Base-by-base conservation (phyloP, 352 stramenopile genomes). In the Phytophthora capsici region DNA sequence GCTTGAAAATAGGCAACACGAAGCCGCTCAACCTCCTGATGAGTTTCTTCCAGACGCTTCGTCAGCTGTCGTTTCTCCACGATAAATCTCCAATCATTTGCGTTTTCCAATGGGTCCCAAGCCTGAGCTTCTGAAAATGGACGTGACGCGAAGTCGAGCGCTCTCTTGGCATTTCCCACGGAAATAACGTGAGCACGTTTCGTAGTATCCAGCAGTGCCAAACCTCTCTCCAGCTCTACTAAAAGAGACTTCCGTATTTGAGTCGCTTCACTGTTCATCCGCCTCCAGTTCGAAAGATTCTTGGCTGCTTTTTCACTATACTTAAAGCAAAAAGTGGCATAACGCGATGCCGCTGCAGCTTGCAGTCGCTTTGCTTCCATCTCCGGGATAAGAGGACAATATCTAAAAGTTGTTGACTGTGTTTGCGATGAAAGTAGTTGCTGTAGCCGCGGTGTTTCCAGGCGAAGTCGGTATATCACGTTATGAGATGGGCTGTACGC, bases 71-170 rank as follows among this genome's bases (percentile, higher is more conserved):
- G 79, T 56, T 93, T 94, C 9, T 80, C 57, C 9, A 93, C 81
- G 9, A 94, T 67, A 4, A 82, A 69, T 20, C 55, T 75, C 81
- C 86, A 90, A 57, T 94, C 80, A 48, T 92, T 94, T 4, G 86
- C 84, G 52, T 94, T 94, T 58, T 94, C 86, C 2, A 94, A 62
- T 1, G 78, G 73, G 61, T 94, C 86, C 86, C 86, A 94, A 4
- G 84, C 80, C 51, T 93, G 84, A 5, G 82, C 72, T 56, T 90
- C 66, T 17, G 77, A 72, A 48, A 93, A 91, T 1, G 65, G 63
- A 0, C 77, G 72, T 12, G 76, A 87, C 1, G 71, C 45, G 22
- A 90, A 92, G 26, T 87, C 78, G 4, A 92, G 61, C 2, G 80
- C 78, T 45, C 68, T 71, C 41, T 71, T 72, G 5, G 84, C 76